Evolutionary conservation across 768 basidiomycete genomes (phyloP).

Genomic region (Termitomyces sp.): DNA sequence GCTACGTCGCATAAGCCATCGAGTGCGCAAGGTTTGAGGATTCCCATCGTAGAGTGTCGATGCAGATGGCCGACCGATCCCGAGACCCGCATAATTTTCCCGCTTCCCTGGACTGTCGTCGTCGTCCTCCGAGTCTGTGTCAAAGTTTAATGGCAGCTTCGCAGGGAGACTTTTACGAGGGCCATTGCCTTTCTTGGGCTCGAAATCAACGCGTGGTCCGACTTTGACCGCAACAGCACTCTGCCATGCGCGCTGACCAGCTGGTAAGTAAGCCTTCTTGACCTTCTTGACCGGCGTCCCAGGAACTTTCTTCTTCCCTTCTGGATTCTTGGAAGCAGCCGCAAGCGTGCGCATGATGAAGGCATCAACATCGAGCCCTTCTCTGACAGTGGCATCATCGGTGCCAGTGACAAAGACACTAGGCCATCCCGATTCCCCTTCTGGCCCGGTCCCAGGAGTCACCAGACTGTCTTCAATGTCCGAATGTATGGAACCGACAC

Average conservation of each 20-base stretch:
- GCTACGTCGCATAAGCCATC: constrained; percentile 70
- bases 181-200: constrained; percentile 42
- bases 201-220: constrained; percentile 41
- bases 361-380: constrained; percentile 50
- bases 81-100: constrained; percentile 57
- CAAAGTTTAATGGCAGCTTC: constrained; percentile 31
- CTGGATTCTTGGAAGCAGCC: constrained; percentile 45
- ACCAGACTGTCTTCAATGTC: constrained; percentile 63
- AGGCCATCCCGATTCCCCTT: constrained; percentile 61
- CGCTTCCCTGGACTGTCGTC: constrained; percentile 65
- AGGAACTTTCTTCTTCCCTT: constrained; percentile 58
- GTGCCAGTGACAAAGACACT: constrained; percentile 36
- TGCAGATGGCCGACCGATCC: constrained; percentile 55
- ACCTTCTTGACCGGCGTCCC: constrained; percentile 80
- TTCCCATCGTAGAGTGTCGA: constrained; percentile 21
- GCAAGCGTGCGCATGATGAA: constrained; percentile 72
- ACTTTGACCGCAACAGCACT: constrained; percentile 74
- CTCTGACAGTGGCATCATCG: constrained; percentile 29
- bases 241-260: constrained; percentile 70
- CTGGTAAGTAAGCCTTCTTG: constrained; percentile 54
- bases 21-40: constrained; percentile 39
- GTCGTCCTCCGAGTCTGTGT: constrained; percentile 62
- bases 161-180: constrained; percentile 76
- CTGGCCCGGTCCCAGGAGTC: constrained; percentile 61
- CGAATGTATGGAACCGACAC: constrained; percentile 57